Base-by-base conservation (phyloP, 352 stramenopile species). In the Phytophthora crassamura region DNA sequence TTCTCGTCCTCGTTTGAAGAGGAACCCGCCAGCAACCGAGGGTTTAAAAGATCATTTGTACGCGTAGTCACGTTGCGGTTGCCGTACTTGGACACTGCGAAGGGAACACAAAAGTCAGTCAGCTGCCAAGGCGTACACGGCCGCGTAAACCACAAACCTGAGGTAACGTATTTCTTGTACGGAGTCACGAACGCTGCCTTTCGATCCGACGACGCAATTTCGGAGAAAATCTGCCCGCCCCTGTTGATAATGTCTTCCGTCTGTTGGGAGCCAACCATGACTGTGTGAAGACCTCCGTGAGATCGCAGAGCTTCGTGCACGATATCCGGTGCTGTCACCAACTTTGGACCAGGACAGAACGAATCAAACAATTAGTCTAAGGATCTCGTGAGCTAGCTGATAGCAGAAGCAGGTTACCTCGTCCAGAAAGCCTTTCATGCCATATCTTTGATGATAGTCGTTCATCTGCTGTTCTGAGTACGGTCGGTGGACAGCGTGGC, bases 161-260 rank as follows among this genome's bases (percentile, higher is more conserved):
- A 89, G 5, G 84, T 90, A 14, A 95, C 82, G 39, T 96, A 96
- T 78, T 93, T 94, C 59, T 96, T 95, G 63, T 67, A 90, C 5
- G 88, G 88, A 9, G 86, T 96, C 18, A 94, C 78, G 16, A 96
- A 91, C 7, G 84, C 84, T 25, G 82, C 77, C 32, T 88, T 88
- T n/a, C 84, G 69, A 46, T 93, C 82, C 9, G 69, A 56, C 0
- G 72, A 71, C 2, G 83, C 69, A 20, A 96, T 74, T 5, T 72
- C 60, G 5, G 55, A 39, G 45, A 96, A 96, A 20, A 96, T 80
- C 34, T 92, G 67, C 7, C 61, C 74, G 12, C 85, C 84, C 30
- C 58, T 63, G 41, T 95, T 94, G 47, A 96, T 89, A 32, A 93
- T 71, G 15, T 91, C 73, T 64, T 96, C 88, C 0, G 88, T 96